Base-by-base conservation (phyloP, 2,329 filamentous ascomycete species). In the Hypoxylon sp. region DNA sequence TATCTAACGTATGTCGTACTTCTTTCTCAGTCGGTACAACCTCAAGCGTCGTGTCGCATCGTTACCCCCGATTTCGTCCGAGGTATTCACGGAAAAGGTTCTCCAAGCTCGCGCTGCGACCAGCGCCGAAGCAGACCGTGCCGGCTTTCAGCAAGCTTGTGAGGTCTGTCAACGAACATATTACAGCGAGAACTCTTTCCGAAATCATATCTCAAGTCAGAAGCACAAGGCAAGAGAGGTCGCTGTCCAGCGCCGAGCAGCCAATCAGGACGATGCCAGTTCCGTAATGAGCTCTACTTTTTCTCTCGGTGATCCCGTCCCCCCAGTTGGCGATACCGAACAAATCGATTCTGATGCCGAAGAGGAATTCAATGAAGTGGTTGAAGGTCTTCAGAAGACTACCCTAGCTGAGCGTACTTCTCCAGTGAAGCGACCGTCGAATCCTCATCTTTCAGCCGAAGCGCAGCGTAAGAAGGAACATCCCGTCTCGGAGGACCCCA, bases 21-120 rank as follows among this genome's bases (percentile, higher is more conserved):
- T 60, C 63, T 51, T 65, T 37, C 29, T 30, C 56, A 96, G 92
- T 79, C 90, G 96, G 70, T 97, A 97, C 81, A 99, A 99, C 79
- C 87, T 98, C 74, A 97, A 98, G 83, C 92, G 96, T 73, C 90
- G 94, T 74, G 92, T 98, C 61, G 94, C 95, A 43, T 93, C 92
- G 5, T 85, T 98, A 5, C 94, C 95, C 29, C 94, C 96, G 2
- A 93, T 98, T 51, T 90, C 94, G 5, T 94, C 95, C 57, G 94
- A 98, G 77, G 86, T 93, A 62, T 99, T 98, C 79, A 93, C 93
- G 74, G 96, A 98, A 74, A 98, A 98, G 79, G 95, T 99, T 39
- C 84, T 97, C 14, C 93, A 94, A 73, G 95, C 94, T 69, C 93
- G 96, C 76, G 94, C 94, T 27, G 89, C 88, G 6, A 91, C 94